Conservation (phyloP, 805 yeast species). For the Cyberlindnera maclurae region DNA sequence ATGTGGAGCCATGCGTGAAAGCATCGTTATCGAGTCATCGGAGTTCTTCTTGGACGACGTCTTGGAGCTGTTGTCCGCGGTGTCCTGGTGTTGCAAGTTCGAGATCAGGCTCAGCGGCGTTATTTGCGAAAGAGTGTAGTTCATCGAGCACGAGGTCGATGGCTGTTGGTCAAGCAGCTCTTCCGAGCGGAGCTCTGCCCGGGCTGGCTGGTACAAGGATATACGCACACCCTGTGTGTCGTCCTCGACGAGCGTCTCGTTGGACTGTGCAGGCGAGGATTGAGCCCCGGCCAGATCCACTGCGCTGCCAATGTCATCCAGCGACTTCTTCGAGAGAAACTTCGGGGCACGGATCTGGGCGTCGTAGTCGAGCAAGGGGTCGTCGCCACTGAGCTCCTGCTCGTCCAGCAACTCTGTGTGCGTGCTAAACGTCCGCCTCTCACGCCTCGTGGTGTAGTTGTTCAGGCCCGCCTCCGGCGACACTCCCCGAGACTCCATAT, state of each 20-base stretch:
- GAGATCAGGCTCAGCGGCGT: slow-evolving; percentile 8
- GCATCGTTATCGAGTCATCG: slow-evolving; percentile 15
- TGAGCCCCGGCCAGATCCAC: neutral
- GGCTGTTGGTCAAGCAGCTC: slow-evolving; percentile 7
- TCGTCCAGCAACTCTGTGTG: slow-evolving; percentile 4
- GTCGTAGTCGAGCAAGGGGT: slow-evolving; percentile 23
- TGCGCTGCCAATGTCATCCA: slow-evolving; percentile 9
- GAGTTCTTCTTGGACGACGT: slow-evolving; percentile 19
- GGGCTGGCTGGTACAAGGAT: slow-evolving; percentile 16
- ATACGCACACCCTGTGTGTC: neutral
- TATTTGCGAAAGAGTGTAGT: slow-evolving; percentile 11
- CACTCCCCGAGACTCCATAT: slow-evolving; percentile 7
- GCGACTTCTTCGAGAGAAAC: slow-evolving; percentile 12
- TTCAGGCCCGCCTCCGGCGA: slow-evolving; percentile 1
- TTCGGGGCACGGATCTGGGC: slow-evolving; percentile 26
- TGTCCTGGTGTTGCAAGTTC: slow-evolving; percentile 7
- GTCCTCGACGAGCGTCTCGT: neutral
- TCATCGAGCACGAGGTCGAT: slow-evolving; percentile 7
- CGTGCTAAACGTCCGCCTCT: slow-evolving; percentile 5
- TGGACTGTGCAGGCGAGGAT: neutral
- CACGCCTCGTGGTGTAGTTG: neutral
- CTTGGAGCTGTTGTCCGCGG: neutral
- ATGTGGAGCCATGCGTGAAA: slow-evolving; percentile 13
- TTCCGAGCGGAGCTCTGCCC: slow-evolving; percentile 12
- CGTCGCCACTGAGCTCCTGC: slow-evolving; percentile 15